Conservation (phyloP, 768 basidiomycete species). For the Hygrophoropsis aurantiaca region DNA sequence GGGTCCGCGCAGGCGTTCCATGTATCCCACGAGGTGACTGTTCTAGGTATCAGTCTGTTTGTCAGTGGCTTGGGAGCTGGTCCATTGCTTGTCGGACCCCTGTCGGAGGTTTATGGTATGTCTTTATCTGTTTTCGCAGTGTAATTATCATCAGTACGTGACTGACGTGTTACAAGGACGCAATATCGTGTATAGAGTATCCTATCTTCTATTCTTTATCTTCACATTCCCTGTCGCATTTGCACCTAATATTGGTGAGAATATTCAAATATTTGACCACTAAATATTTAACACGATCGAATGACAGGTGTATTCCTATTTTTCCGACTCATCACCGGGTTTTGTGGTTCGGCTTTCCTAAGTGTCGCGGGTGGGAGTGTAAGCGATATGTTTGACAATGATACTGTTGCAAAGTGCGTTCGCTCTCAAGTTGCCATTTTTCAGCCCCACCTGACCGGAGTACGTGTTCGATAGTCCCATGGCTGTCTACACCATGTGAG, state of each 20-base stretch:
- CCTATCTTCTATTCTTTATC: constrained; percentile 60
- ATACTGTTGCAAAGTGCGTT: constrained; percentile 58
- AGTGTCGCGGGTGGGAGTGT: constrained; percentile 63
- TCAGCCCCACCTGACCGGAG: constrained; percentile 5
- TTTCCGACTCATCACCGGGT: constrained; percentile 58
- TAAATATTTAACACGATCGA: background rate
- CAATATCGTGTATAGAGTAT: constrained; percentile 59
- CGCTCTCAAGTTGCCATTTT: background rate
- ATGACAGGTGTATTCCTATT: constrained; percentile 56
- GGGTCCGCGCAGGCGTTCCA: constrained; percentile 53
- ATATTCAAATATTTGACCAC: background rate
- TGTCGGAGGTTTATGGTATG: constrained; percentile 38
- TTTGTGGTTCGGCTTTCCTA: constrained; percentile 56
- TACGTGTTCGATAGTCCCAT: constrained; percentile 41
- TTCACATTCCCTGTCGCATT: constrained; percentile 76
- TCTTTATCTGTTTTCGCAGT: background rate
- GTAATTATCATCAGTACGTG: background rate
- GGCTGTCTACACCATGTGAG: constrained; percentile 49
- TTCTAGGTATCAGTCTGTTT: constrained; percentile 48
- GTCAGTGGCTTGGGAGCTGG: constrained; percentile 36
- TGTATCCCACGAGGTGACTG: constrained; percentile 52
- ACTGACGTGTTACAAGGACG: constrained; percentile 43
- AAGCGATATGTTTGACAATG: constrained; percentile 55
- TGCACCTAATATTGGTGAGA: constrained; percentile 57
- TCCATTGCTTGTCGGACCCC: constrained; percentile 39